Percentiles rank a stretch among this genome's conserved stretches.
phyloP scores from a whole-genome alignment of 2,329 filamentous ascomycete genomes.

The Talaromyces marneffei region DNA sequence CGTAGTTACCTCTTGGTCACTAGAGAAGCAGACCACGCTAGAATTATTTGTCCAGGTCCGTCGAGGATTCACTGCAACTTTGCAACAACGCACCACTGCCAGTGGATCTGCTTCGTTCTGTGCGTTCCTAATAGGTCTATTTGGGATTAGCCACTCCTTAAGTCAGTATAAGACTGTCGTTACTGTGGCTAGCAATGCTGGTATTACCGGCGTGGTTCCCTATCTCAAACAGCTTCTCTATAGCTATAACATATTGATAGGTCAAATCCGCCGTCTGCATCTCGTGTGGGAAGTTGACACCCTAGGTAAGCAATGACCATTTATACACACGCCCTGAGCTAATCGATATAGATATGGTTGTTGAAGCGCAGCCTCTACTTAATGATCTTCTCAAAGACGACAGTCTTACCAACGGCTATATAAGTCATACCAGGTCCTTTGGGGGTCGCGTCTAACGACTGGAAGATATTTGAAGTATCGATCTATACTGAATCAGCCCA shows the following conservation, averaged over 20 bases:
- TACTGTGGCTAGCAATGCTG: constrained; percentile 27
- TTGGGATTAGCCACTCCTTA: constrained; percentile 25
- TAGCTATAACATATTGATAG: constrained; percentile 27
- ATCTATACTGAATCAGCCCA: constrained; percentile 16
- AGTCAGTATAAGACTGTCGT: constrained; percentile 29
- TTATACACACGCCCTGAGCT: background rate
- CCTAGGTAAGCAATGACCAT: constrained; percentile 16
- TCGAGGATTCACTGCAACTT: constrained; percentile 23
- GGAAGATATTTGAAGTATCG: constrained; percentile 18
- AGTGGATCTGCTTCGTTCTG: constrained; percentile 19
- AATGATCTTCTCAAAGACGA: constrained; percentile 23
- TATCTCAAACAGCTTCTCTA: constrained; percentile 35
- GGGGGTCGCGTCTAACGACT: background rate
- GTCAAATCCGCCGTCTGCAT: constrained; percentile 24
- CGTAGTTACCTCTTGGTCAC: constrained; percentile 24
- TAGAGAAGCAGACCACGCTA: constrained; percentile 20
- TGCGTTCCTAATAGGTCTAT: constrained; percentile 29
- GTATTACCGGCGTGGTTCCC: constrained; percentile 28
- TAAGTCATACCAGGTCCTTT: constrained; percentile 15
- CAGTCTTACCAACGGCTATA: constrained; percentile 23
- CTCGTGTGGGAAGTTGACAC: constrained; percentile 30
- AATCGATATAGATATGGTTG: constrained; percentile 16
- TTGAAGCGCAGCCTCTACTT: constrained; percentile 17
- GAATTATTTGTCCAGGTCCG: constrained; percentile 29
- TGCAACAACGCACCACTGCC: constrained; percentile 16